phyloP scores from a whole-genome alignment of 306 rosid genomes.

The Prunus salicina region DNA sequence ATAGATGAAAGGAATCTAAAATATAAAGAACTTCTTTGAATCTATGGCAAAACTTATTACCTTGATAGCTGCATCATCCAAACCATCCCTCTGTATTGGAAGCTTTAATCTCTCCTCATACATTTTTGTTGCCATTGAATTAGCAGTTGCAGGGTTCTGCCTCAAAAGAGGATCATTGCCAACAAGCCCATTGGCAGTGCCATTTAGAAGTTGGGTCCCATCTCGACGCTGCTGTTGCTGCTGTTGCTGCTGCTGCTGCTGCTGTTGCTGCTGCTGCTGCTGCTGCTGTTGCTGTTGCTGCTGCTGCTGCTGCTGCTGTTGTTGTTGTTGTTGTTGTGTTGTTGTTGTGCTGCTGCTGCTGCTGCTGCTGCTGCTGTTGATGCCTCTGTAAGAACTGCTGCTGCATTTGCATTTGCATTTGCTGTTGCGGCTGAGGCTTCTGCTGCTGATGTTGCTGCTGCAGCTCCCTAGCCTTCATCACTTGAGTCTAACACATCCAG shows the following conservation, averaged over 20 bases:
- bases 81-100: constrained; percentile 48
- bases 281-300: constrained; percentile 17
- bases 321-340: background rate
- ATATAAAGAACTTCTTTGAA: constrained; percentile 12
- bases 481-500: constrained; percentile 42
- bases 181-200: constrained; percentile 32
- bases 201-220: constrained; percentile 40
- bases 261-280: background rate
- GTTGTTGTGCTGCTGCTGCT: constrained; percentile 20
- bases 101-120: constrained; percentile 45
- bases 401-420: constrained; percentile 45
- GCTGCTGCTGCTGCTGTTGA: constrained; percentile 40
- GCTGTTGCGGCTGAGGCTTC: constrained; percentile 45
- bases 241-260: constrained; percentile 11
- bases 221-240: constrained; percentile 40
- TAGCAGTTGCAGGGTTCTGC: constrained; percentile 45
- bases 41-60: constrained; percentile 34
- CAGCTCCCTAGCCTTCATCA: constrained; percentile 48
- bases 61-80: constrained; percentile 43
- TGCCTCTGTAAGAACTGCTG: constrained; percentile 42
- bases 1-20: constrained; percentile 7
- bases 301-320: constrained; percentile 25
- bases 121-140: constrained; percentile 39
- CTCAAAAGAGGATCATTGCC: constrained; percentile 40
- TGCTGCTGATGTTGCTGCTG: constrained; percentile 46